A percentile compares a stretch with the other conserved stretches of the same genome.
Evolutionary conservation across 2,329 filamentous ascomycete species (phyloP).

Genomic region (Didymella keratinophila): DNA sequence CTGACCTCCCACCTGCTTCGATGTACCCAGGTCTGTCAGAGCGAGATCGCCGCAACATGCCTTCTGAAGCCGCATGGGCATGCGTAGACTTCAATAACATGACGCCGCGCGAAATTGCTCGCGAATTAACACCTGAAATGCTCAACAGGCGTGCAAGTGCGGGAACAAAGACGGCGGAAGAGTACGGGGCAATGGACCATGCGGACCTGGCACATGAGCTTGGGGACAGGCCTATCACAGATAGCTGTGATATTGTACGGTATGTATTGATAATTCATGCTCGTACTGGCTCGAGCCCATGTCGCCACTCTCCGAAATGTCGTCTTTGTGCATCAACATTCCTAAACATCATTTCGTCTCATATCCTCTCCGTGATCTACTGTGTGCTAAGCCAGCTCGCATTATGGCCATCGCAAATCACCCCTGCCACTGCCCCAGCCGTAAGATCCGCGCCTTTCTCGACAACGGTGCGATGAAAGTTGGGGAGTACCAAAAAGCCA

Average conservation of each 20-base stretch:
- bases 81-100: background rate
- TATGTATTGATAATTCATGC: background rate
- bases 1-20: background rate
- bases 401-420: background rate
- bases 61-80: background rate
- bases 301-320: background rate
- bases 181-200: background rate
- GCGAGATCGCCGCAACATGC: background rate
- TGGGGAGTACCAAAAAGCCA: conserved; percentile 52
- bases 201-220: background rate
- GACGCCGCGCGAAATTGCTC: background rate
- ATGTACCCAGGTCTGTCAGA: background rate
- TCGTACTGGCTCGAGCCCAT: no score
- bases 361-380: no score
- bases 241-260: background rate
- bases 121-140: background rate
- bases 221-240: background rate
- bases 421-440: background rate
- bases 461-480: conserved; percentile 56
- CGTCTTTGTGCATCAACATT: background rate
- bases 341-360: no score
- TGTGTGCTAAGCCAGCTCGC: background rate
- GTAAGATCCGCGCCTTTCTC: conserved; percentile 28
- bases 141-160: background rate
- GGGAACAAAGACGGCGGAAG: background rate